Percentiles rank a stretch among this genome's conserved stretches.
phyloP scores from a whole-genome alignment of 1,139 yeast genomes.

The Nakaseomyces kungkrabaensis region DNA sequence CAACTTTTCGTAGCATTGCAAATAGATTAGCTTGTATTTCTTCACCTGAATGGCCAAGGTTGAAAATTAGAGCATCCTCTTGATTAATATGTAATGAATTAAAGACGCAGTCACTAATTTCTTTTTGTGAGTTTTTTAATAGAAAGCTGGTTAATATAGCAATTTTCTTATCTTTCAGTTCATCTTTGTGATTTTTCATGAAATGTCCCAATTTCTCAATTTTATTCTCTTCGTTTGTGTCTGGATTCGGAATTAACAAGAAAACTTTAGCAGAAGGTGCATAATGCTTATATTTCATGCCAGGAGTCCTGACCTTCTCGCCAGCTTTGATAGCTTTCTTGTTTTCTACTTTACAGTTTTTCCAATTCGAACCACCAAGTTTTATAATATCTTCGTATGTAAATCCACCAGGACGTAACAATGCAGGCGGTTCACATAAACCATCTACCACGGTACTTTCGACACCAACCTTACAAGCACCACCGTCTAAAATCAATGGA shows the following conservation, averaged over 20 bases:
- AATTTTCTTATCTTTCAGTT: slow-evolving; percentile 14
- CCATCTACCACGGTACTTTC: slow-evolving; percentile 95
- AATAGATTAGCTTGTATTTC: slow-evolving; percentile 71
- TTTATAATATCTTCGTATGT: slow-evolving; percentile 61
- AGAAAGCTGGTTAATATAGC: slow-evolving; percentile 28
- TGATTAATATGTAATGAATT: slow-evolving; percentile 5
- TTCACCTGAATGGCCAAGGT: slow-evolving; percentile 48
- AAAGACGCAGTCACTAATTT: background rate
- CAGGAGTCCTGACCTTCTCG: slow-evolving; percentile 86
- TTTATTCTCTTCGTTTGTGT: slow-evolving; percentile 1
- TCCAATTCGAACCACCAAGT: slow-evolving; percentile 62
- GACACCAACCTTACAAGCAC: slow-evolving; percentile 80
- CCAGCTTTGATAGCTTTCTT: slow-evolving; percentile 52
- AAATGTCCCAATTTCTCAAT: background rate
- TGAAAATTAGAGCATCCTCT: slow-evolving; percentile 30
- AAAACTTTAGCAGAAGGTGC: slow-evolving; percentile 83
- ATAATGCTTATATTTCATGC: slow-evolving; percentile 94
- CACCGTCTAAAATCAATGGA: slow-evolving; percentile 87
- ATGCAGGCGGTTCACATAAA: slow-evolving; percentile 68
- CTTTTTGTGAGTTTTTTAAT: slow-evolving; percentile 1
- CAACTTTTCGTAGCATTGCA: slow-evolving; percentile 60
- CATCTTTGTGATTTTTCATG: slow-evolving; percentile 3
- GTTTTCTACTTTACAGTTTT: slow-evolving; percentile 45
- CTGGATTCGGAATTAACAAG: slow-evolving; percentile 38
- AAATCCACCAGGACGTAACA: slow-evolving; percentile 90